These are phyloP conservation scores for Fomitiporia mediterranea DNA, from an alignment of 1,284 basidiomycete genomes.

Conservation along the genomic window DNA sequence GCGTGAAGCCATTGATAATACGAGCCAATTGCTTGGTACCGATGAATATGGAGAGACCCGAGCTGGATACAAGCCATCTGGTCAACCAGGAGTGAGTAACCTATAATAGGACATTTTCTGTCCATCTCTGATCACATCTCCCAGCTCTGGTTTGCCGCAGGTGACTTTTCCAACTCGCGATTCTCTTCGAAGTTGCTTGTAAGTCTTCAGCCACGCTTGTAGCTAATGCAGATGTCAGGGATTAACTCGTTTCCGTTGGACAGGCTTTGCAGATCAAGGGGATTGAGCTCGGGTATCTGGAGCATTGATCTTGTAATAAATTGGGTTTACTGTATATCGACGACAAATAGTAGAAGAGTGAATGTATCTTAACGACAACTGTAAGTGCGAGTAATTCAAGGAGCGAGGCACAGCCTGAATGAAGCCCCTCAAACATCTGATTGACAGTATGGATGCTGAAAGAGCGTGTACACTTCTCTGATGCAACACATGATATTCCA, in stretches of 20 bases:
- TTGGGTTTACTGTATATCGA: too few relatives aligned
- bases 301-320: too few relatives aligned
- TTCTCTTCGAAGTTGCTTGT: conserved; percentile 32
- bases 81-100: conserved; percentile 31
- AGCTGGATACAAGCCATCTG: conserved; percentile 27
- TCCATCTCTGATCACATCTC: background rate
- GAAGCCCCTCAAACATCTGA: too few relatives aligned
- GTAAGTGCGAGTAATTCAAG: too few relatives aligned
- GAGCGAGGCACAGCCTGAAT: too few relatives aligned
- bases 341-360: too few relatives aligned
- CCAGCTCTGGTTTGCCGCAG: conserved; percentile 35
- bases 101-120: background rate
- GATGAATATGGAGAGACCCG: conserved; percentile 28
- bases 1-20: conserved; percentile 23
- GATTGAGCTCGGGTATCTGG: conserved; percentile 28
- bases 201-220: background rate
- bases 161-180: conserved; percentile 31
- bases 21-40: conserved; percentile 24
- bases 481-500: too few relatives aligned
- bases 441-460: too few relatives aligned
- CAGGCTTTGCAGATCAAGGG: conserved; percentile 30
- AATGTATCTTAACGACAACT: too few relatives aligned
- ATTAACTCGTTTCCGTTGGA: background rate
- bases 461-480: too few relatives aligned
- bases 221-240: too few relatives aligned